phyloP scores from a whole-genome alignment of 768 basidiomycete genomes.

The Amanita pseudoporphyria region DNA sequence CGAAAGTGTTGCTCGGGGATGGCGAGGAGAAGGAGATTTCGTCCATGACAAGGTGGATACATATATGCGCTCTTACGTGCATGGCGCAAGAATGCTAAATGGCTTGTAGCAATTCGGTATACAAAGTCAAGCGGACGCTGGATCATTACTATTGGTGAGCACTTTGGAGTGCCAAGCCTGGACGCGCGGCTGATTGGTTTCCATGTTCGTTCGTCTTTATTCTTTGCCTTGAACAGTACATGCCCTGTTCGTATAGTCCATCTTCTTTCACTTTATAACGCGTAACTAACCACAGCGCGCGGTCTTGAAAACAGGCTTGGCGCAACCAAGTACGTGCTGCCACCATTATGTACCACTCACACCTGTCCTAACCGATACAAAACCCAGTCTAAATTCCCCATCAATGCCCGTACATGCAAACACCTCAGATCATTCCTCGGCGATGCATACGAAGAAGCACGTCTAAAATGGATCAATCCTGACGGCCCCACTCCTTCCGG shows the following conservation, averaged over 20 bases:
- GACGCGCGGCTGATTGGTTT: neutral
- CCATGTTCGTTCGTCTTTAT: neutral
- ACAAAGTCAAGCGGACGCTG: constrained; percentile 27
- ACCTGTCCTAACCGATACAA: neutral
- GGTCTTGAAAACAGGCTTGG: constrained; percentile 1
- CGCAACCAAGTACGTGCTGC: constrained; percentile 4
- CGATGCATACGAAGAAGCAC: constrained; percentile 31
- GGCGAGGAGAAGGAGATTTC: constrained; percentile 19
- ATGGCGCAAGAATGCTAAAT: neutral
- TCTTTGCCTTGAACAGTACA: neutral
- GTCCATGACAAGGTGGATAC: constrained; percentile 16
- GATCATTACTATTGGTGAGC: constrained; percentile 20
- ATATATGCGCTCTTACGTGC: neutral
- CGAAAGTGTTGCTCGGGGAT: constrained; percentile 26
- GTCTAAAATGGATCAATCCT: constrained; percentile 25
- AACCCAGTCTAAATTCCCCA: constrained; percentile 19
- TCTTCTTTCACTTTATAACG: neutral
- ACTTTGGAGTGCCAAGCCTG: neutral
- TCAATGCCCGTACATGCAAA: constrained; percentile 35
- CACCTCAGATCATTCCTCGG: constrained; percentile 32
- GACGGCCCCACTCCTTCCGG: constrained; percentile 10
- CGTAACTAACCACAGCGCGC: too few species aligned
- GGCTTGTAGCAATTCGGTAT: constrained; percentile 21
- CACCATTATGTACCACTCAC: neutral
- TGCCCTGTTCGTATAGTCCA: constrained; percentile 6